Evolutionary conservation across 257 asterid species (phyloP).

Genomic region (Solanum clarkiae): DNA sequence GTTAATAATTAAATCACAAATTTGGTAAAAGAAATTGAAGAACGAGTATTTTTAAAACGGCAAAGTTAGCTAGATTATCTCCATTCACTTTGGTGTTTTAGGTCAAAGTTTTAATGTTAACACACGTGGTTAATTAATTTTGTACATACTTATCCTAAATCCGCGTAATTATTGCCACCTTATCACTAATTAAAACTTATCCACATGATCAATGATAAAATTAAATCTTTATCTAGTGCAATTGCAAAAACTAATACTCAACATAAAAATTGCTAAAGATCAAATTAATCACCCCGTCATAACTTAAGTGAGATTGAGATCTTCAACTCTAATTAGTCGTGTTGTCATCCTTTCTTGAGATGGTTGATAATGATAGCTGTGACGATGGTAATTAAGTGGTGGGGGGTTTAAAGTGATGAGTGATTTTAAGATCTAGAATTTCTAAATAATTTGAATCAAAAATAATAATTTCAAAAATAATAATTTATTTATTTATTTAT

Average conservation of each 20-base stretch:
- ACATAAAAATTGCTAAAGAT: background rate
- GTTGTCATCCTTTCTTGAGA: background rate
- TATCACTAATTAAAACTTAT: background rate
- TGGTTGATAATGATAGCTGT: background rate
- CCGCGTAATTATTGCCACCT: background rate
- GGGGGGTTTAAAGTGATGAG: background rate
- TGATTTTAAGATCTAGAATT: background rate
- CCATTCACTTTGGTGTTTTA: background rate
- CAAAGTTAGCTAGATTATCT: background rate
- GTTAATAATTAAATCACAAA: background rate
- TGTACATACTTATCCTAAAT: background rate
- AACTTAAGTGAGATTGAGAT: background rate
- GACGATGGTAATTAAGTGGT: background rate
- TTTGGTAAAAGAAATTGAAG: background rate
- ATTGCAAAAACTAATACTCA: background rate
- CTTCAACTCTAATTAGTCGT: background rate
- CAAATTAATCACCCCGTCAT: too few relatives aligned
- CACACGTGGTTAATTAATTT: background rate
- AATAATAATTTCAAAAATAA: background rate
- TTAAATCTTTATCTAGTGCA: background rate
- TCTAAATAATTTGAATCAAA: background rate
- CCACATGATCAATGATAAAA: background rate
- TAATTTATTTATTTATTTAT: background rate
- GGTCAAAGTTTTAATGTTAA: background rate
- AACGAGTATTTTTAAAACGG: background rate